These are phyloP conservation scores for Cyberlindnera saturnus DNA, from an alignment of 805 yeast species.

Conservation along the genomic window DNA sequence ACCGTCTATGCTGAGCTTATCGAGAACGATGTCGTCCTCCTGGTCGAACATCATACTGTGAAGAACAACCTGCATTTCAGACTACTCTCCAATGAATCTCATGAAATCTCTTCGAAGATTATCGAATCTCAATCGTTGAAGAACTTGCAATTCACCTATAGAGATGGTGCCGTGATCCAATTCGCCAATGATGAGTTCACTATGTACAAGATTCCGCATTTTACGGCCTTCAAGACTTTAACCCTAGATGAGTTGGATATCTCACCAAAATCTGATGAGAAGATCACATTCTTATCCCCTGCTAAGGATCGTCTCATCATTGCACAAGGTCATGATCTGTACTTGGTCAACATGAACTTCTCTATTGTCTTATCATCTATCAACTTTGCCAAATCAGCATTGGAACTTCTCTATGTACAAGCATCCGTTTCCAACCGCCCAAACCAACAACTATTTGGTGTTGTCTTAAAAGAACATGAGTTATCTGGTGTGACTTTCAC, in stretches of 20 bases:
- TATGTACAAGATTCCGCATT: constrained; percentile 20
- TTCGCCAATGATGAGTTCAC: constrained; percentile 11
- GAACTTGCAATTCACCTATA: constrained; percentile 12
- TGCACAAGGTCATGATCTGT: constrained; percentile 22
- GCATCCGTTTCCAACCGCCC: constrained; percentile 2
- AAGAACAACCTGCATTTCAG: constrained; percentile 18
- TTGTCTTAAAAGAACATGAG: constrained; percentile 16
- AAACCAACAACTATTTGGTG: constrained; percentile 14
- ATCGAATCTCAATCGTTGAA: constrained; percentile 12
- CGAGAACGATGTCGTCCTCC: constrained; percentile 13
- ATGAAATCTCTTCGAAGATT: constrained; percentile 22
- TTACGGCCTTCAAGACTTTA: constrained; percentile 13
- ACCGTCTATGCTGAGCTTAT: constrained; percentile 13
- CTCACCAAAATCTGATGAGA: neutral
- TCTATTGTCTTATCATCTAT: constrained; percentile 19
- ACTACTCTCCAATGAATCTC: constrained; percentile 13
- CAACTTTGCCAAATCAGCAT: constrained; percentile 12
- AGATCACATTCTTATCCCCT: constrained; percentile 19
- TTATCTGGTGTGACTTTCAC: constrained; percentile 35
- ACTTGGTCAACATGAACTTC: constrained; percentile 32
- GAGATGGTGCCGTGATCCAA: constrained; percentile 18
- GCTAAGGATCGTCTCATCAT: constrained; percentile 22
- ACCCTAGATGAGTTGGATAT: constrained; percentile 2
- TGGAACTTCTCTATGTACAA: constrained; percentile 11
- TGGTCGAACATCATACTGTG: constrained; percentile 10